Evolutionary conservation across 768 basidiomycete species (phyloP), one percentile per base, ranked within the genome.

Genomic region (Glaciozyma martinii): DNA sequence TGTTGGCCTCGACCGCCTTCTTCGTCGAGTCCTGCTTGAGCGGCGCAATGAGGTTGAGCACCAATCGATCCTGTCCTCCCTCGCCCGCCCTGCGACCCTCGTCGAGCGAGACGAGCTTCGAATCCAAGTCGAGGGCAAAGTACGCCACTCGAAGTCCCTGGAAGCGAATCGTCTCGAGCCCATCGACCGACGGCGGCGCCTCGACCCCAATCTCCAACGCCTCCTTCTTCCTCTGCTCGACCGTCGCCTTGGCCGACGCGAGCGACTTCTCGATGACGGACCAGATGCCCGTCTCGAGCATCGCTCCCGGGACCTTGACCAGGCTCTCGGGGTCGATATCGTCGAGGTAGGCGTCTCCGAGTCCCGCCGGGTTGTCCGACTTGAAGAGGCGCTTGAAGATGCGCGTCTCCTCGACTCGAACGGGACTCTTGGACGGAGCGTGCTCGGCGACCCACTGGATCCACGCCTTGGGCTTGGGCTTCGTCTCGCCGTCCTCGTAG

Each of bases 371-470:
- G 71, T 90, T 86, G 74, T 94, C 92, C 70, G 87, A 90, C 78
- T 89, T 90, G 85, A 98, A 99, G 6, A 99, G 79, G 27, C 85
- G 88, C 74, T 91, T 83, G 82, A 98, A 98, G 71, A 95, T 82
- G 53, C 93, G 85, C 46, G 87, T 88, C 78, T 99, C 93, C 75
- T 90, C 86, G 70, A 98, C 81, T 55, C 77, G 78, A 61, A 97
- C 87, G 21, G 93, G 90, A 71, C 87, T 89, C 10, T 86, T 84
- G 2, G 87, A 86, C 27, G 83, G 78, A 10, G 80, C 77, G 75
- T 92, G 88, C 74, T 89, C 86, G 30, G 89, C 90, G 19, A 99
- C 90, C 94, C 94, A 99, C 74, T 98, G 94, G 72, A 98, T 90
- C 77, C 85, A 97, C 37, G 90, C 85, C 75, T 94, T 97, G 18